Percentiles rank a stretch among this genome's conserved stretches.
phyloP scores from a whole-genome alignment of 1,139 yeast species.

The Hyphopichia fennica region DNA sequence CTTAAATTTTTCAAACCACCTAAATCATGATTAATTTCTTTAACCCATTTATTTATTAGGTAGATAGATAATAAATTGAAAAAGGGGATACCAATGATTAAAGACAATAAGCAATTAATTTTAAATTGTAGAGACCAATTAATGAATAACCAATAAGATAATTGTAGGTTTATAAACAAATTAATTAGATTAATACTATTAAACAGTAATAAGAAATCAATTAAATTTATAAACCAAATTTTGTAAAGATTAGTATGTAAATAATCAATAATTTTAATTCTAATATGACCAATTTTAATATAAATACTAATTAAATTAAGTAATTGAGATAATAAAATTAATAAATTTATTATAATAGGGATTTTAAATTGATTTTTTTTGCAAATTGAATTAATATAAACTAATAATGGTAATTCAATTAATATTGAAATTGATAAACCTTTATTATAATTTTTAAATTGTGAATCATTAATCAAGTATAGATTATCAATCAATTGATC shows the following conservation, averaged over 20 bases:
- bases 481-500: conserved; percentile 15
- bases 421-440: neutral
- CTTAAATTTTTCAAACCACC: conserved; percentile 12
- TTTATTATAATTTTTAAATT: conserved; percentile 6
- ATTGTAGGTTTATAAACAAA: neutral
- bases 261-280: too few relatives aligned
- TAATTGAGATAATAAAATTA: conserved; percentile 1
- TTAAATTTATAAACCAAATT: neutral
- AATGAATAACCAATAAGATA: neutral
- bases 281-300: neutral
- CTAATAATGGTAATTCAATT: neutral
- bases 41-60: conserved; percentile 13
- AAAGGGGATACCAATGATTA: conserved; percentile 14
- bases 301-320: neutral
- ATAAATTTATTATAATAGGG: neutral
- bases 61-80: conserved; percentile 13
- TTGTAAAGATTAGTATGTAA: too few relatives aligned
- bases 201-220: conserved; percentile 2
- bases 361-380: neutral
- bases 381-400: neutral
- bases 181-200: conserved; percentile 1
- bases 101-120: conserved; percentile 2
- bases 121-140: neutral
- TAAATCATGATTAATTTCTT: conserved; percentile 11
- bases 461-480: too few relatives aligned